Base-by-base conservation (phyloP, 1,284 basidiomycete genomes). In the Malassezia nana region DNA sequence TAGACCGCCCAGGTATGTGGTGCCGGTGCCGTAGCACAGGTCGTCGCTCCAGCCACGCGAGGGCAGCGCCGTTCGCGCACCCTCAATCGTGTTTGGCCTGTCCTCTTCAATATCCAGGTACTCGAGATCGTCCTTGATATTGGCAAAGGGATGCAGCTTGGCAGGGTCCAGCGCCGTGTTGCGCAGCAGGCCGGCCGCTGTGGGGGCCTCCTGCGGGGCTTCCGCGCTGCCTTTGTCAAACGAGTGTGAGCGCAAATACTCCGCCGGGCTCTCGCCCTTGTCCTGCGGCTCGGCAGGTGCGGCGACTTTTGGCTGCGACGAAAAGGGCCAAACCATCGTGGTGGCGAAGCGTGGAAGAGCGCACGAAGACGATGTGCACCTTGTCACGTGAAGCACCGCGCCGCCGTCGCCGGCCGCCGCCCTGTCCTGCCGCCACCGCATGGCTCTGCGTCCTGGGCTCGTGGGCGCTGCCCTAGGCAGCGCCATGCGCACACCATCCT, bases 1-100 rank as follows among this genome's bases (percentile, higher is more conserved):
- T 74, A 98, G 75, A 91, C 92, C 94, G 72, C 87, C 82, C 52
- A 98, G 84, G 82, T 98, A 98, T 78, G 91, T 95, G 62, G 91
- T 94, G 54, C 94, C 94, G 67, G 92, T 96, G 65, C 94, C 94
- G 78, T 98, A 96, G 82, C 90, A 95, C 58, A 99, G 79, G 78
- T 98, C 94, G 79, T 99, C 94, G 77, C 89, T 89, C 91, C 90
- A 99, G 56, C 94, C 92, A 76, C 94, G 62, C 30, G 61, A 64
- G n/a, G 72, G 73, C n/a, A 74, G 63, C 40, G 68, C 65, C 28
- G 68, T 72, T 42, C 69, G 63, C 16, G 62, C 69, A 26, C 72
- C 72, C 50, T 74, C 69, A 47, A 74, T 58, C 40, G 59, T 59
- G 50, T 64, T 65, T 12, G 71, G 67, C 33, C 56, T 56, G 31